Evolutionary conservation across 2,329 filamentous ascomycete genomes (phyloP).

Genomic region (Colletotrichum ledebouriae): DNA sequence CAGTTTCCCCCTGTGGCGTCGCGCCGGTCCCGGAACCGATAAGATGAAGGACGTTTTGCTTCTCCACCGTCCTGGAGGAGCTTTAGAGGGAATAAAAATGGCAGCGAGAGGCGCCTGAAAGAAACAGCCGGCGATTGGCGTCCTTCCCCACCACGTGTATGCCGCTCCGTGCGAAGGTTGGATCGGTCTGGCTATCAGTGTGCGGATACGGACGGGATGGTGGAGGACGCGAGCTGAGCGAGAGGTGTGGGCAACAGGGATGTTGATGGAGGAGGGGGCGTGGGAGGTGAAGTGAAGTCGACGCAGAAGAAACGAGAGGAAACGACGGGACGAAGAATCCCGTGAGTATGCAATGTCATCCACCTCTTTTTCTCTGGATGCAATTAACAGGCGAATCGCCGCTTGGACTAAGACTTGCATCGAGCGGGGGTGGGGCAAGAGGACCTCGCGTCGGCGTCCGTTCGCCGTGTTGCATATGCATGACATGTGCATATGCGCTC

Average conservation of each 20-base stretch:
- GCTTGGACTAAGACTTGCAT: slow-evolving; percentile 32
- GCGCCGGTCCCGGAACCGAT: slow-evolving; percentile 27
- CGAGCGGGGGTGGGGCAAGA: slow-evolving; percentile 23
- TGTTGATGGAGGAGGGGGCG: slow-evolving; percentile 10
- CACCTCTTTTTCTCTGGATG: slow-evolving; percentile 9
- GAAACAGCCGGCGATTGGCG: slow-evolving; percentile 19
- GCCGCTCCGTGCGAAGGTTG: slow-evolving; percentile 22
- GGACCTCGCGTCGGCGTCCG: background rate
- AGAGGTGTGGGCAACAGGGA: background rate
- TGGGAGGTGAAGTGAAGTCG: background rate
- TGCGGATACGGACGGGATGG: slow-evolving; percentile 14
- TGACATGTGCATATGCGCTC: slow-evolving; percentile 36
- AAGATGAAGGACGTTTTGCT: slow-evolving; percentile 31
- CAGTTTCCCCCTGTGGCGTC: slow-evolving; percentile 28
- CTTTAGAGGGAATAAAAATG: slow-evolving; percentile 16
- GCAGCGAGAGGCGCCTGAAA: slow-evolving; percentile 16
- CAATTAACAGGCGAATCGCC: slow-evolving; percentile 1
- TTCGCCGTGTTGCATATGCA: slow-evolving; percentile 30
- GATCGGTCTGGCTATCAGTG: slow-evolving; percentile 9
- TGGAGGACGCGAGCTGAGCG: slow-evolving; percentile 19
- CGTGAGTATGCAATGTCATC: slow-evolving; percentile 27
- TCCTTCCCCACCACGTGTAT: slow-evolving; percentile 34
- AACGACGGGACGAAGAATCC: slow-evolving; percentile 3
- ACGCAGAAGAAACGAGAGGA: slow-evolving; percentile 5
- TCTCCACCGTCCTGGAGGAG: slow-evolving; percentile 21